Base-by-base conservation (phyloP, 306 rosid genomes). In the Myrica gale region DNA sequence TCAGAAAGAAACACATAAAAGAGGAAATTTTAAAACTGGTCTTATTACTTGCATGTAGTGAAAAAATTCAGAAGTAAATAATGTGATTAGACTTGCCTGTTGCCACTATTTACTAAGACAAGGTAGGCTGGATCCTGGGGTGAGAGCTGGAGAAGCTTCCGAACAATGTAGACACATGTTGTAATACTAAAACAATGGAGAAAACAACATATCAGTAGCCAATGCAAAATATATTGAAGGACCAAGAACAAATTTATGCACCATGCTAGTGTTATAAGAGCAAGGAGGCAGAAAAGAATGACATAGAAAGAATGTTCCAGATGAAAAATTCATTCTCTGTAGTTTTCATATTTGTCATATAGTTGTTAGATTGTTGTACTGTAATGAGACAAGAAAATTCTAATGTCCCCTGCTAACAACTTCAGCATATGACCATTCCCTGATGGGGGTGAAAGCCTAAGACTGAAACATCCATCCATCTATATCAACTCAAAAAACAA, bases 101-200 rank as follows among this genome's bases (percentile, higher is more conserved):
- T 84, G 54, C 73, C 75, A 44, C 39, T 26, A 63, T 32, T 88
- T 71, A 90, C 81, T 60, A 91, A 81, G 78, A 89, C 75, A 79
- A 86, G 81, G 86, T 86, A 83, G 67, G 78, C 76, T 62, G 91
- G 97, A 81, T 94, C 96, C 75, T 91, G 84, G 66, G 82, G 8
- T 80, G 87, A 85, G 61, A 94, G 84, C 84, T 78, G 83, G 78
- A 84, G 82, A 74, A 94, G 84, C 84, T 94, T 86, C 86, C 74
- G 47, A 62, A 74, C 89, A 54, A 94, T 76, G 83, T 87, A 94
- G 84, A 79, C 3, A 84, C 91, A 85, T 7, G 90, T 81, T 9
- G 90, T 76, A 44, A 84, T 69, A 84, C 98, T 94, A 91, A 69
- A 80, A 83, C 26, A 60, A 45, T 72, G 53, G 44, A 19, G 58